Base-by-base conservation (phyloP, 768 basidiomycete species). In the Lactarius sp. region DNA sequence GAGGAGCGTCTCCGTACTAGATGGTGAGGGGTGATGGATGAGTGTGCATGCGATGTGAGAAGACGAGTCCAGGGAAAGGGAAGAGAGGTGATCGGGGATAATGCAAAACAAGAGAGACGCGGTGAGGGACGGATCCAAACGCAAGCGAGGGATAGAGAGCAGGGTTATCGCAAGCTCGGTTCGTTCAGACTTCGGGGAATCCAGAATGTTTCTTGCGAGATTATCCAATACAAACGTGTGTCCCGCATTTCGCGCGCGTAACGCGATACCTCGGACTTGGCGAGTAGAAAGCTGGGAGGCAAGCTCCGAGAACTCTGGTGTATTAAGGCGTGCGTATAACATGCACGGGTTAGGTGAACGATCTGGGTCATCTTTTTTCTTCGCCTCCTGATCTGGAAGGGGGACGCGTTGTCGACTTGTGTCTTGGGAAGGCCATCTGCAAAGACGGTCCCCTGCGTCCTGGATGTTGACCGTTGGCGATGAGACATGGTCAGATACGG, bases 151-250 rank as follows among this genome's bases (percentile, higher is more conserved):
- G 41, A 56, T 39, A n/a, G 64, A 65, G 22, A 68, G 22, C 27
- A 68, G 33, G 22, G 51, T 16, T 27, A 16, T 50, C 27, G 61
- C 66, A 39, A 59, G 54, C 33, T 59, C 37, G 34, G 31, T 31
- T 37, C 59, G 67, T n/a, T 18, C 33, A 16, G 58, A 47, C 9
- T 51, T n/a, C 9, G 50, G 67, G 33, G 61, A 65, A 22, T 70
- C 76, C 76, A 78, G 55, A 71, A 78, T 65, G 76, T 77, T 76
- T 77, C 75, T 71, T 59, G 75, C 52, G 69, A 77, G 73, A 77
- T 69, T 51, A 77, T 72, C 76, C 76, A 77, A 64, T 52, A 77
- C 72, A 54, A 60, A 61, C 66, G 72, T 53, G 51, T 69, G 72
- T 76, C 73, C 69, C 69, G 70, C 59, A 56, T 68, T 66, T 64